Conservation (phyloP, 2,329 filamentous ascomycete genomes). For the Aureobasidium namibiae region DNA sequence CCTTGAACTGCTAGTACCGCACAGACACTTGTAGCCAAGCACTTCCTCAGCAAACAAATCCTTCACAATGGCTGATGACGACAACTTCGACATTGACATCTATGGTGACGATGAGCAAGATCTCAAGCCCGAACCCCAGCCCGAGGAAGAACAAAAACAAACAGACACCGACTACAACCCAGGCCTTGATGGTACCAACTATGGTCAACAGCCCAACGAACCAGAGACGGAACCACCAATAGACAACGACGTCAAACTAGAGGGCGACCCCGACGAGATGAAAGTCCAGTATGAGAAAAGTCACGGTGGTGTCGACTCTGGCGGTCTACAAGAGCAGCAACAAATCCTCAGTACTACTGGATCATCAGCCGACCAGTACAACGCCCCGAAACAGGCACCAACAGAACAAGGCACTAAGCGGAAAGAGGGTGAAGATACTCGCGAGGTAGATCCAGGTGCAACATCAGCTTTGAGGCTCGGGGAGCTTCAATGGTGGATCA, state of each 20-base stretch:
- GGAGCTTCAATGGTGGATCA: constrained; percentile 94
- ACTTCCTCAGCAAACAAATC: not conserved
- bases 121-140: constrained; percentile 12
- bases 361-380: constrained; percentile 29
- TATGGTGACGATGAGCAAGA: constrained; percentile 50
- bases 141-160: constrained; percentile 20
- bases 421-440: constrained; percentile 50
- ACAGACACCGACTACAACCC: constrained; percentile 20
- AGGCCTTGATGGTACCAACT: constrained; percentile 23
- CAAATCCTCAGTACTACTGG: constrained; percentile 32
- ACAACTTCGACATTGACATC: constrained; percentile 65
- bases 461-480: constrained; percentile 73
- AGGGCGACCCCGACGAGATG: constrained; percentile 14
- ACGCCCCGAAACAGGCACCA: constrained; percentile 33
- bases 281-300: constrained; percentile 8
- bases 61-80: constrained; percentile 45
- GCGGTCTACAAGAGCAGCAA: constrained; percentile 13
- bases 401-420: constrained; percentile 53
- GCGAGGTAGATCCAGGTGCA: constrained; percentile 47
- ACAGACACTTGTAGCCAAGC: not conserved
- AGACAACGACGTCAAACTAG: not conserved
- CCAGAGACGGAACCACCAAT: constrained; percentile 17
- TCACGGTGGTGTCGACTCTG: not conserved
- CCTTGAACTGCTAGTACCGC: not conserved
- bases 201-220: constrained; percentile 18